Conservation (phyloP, 1,139 yeast genomes). For the Hyphopichia wangnamkhiaoensis region DNA sequence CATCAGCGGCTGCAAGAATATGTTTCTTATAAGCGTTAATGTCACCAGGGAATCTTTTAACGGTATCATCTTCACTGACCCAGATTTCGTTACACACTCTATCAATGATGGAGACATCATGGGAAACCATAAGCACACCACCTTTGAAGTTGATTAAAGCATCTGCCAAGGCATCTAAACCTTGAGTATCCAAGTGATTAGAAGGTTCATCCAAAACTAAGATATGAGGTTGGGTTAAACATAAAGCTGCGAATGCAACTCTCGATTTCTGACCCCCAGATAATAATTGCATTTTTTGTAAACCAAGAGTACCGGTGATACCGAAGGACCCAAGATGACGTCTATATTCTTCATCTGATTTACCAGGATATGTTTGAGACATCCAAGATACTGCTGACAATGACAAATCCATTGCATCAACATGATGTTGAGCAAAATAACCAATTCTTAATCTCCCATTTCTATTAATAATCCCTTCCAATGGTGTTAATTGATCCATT, state of each 20-base stretch:
- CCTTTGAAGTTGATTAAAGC: slow-evolving; percentile 89
- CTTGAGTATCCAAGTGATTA: slow-evolving; percentile 97
- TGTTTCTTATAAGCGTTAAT: slow-evolving; percentile 90
- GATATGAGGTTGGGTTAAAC: slow-evolving; percentile 89
- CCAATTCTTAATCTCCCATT: slow-evolving; percentile 91
- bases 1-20: slow-evolving; percentile 74
- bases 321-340: slow-evolving; percentile 97
- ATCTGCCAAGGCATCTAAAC: slow-evolving; percentile 91
- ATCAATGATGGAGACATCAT: slow-evolving; percentile 89
- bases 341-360: slow-evolving; percentile 94
- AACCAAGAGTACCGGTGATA: slow-evolving; percentile 89
- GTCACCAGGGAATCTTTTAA: slow-evolving; percentile 76
- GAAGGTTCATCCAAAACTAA: slow-evolving; percentile 97
- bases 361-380: slow-evolving; percentile 88
- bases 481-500: slow-evolving; percentile 74
- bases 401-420: slow-evolving; percentile 93
- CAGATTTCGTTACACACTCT: slow-evolving; percentile 90
- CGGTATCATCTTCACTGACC: slow-evolving; percentile 88
- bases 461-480: slow-evolving; percentile 70
- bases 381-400: slow-evolving; percentile 92
- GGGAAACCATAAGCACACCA: slow-evolving; percentile 96
- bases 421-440: slow-evolving; percentile 99
- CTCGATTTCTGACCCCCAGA: slow-evolving; percentile 99
- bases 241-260: slow-evolving; percentile 95
- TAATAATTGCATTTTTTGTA: slow-evolving; percentile 84